Conservation (phyloP, 1,139 yeast species). For the Saccharomycopsis hybrid region DNA sequence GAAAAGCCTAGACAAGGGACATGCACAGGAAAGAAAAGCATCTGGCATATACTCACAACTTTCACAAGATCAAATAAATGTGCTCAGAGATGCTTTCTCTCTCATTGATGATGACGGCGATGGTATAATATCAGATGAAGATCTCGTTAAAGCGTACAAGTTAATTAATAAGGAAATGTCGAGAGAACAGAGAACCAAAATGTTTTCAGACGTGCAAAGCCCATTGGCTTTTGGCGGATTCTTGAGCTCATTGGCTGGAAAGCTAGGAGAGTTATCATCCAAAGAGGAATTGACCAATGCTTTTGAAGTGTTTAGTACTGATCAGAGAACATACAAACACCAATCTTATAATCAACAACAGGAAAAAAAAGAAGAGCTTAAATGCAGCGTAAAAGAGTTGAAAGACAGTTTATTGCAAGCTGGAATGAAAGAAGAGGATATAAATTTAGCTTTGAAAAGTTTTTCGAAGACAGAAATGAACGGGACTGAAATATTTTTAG, state of each 20-base stretch:
- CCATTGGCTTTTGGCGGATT: constrained; percentile 21
- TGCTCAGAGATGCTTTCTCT: constrained; percentile 18
- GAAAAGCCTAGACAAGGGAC: constrained; percentile 4
- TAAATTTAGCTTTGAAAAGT: constrained; percentile 16
- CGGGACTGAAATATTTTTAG: constrained; percentile 19
- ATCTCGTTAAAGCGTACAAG: constrained; percentile 17
- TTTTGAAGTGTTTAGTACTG: constrained; percentile 15
- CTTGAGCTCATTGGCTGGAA: constrained; percentile 18
- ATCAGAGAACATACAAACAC: neutral
- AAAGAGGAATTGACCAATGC: constrained; percentile 18
- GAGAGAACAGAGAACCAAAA: constrained; percentile 10
- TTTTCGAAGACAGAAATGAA: constrained; percentile 20
- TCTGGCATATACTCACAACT: constrained; percentile 21
- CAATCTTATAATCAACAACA: neutral
- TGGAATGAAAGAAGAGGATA: constrained; percentile 18
- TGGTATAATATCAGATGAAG: constrained; percentile 21
- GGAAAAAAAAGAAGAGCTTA: constrained; percentile 16
- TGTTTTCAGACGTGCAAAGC: constrained; percentile 18
- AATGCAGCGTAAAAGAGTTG: constrained; percentile 14
- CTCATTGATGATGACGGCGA: constrained; percentile 20
- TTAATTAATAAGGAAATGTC: constrained; percentile 17
- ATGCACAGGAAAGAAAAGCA: constrained; percentile 15
- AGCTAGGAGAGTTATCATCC: constrained; percentile 18
- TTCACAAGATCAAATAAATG: constrained; percentile 19
- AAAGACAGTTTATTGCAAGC: constrained; percentile 14